phyloP scores from a whole-genome alignment of 1,284 basidiomycete species.

The Rugosomyces carneus region DNA sequence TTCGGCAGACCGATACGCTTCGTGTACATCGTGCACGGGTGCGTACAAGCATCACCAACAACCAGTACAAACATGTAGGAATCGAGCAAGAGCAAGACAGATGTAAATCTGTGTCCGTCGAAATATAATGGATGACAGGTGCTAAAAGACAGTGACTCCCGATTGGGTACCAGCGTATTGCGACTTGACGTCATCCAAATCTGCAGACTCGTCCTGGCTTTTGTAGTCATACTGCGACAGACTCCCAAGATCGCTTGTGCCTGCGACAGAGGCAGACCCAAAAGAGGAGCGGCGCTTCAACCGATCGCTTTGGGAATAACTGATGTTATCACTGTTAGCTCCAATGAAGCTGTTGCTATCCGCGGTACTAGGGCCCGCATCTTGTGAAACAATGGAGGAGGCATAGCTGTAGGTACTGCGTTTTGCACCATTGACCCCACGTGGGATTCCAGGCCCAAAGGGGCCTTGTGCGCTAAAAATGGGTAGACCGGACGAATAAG shows the following conservation, averaged over 20 bases:
- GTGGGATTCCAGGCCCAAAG: constrained; percentile 58
- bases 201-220: constrained; percentile 73
- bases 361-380: constrained; percentile 58
- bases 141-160: constrained; percentile 74
- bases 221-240: constrained; percentile 79
- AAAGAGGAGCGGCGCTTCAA: constrained; percentile 57
- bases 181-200: constrained; percentile 78
- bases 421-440: constrained; percentile 56
- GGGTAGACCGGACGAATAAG: constrained; percentile 86
- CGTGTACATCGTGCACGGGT: not conserved
- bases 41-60: constrained; percentile 5
- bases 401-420: constrained; percentile 83
- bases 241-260: constrained; percentile 72
- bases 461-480: constrained; percentile 71
- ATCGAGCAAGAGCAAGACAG: constrained; percentile 6
- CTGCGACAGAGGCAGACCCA: constrained; percentile 60
- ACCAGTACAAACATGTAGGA: constrained; percentile 4
- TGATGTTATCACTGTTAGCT: constrained; percentile 53
- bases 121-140: not conserved
- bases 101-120: constrained; percentile 4
- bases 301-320: constrained; percentile 70
- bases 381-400: constrained; percentile 87
- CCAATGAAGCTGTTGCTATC: constrained; percentile 57
- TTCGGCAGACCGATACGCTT: constrained; percentile 1
- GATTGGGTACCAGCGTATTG: constrained; percentile 79